Evolutionary conservation across 2,329 filamentous ascomycete species (phyloP).

Genomic region (Ophiostoma ips): DNA sequence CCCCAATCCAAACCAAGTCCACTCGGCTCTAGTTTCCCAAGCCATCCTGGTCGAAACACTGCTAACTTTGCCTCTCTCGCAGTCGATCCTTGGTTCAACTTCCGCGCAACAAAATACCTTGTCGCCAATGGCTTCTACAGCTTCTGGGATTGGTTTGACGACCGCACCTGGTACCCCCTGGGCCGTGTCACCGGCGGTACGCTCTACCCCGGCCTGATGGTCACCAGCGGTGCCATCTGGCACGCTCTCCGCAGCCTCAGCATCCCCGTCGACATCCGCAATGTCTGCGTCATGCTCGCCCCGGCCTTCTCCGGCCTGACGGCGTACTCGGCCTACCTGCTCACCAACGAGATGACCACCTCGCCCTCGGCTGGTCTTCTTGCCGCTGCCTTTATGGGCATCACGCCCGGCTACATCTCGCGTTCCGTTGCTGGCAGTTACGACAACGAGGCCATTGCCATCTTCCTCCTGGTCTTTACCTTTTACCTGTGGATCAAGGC

Average conservation of each 20-base stretch:
- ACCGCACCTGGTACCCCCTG: conserved; percentile 98
- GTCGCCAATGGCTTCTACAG: conserved; percentile 95
- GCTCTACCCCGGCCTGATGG: conserved; percentile 97
- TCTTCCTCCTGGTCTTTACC: conserved; percentile 95
- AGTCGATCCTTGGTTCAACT: conserved; percentile 99
- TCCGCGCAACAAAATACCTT: conserved; percentile 94
- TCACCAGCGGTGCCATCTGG: conserved; percentile 95
- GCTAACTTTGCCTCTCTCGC: conserved; percentile 14
- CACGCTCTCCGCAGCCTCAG: conserved; percentile 79
- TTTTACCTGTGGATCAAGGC: conserved; percentile 99
- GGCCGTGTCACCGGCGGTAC: conserved; percentile 97
- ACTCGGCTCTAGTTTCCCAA: not conserved
- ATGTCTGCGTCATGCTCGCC: conserved; percentile 93
- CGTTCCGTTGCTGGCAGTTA: conserved; percentile 96
- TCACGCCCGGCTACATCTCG: conserved; percentile 93
- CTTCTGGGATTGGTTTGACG: conserved; percentile 99
- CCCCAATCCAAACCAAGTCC: not conserved
- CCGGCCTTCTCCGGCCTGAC: conserved; percentile 91
- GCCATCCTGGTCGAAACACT: not conserved
- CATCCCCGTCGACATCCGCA: conserved; percentile 92
- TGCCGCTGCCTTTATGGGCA: conserved; percentile 92
- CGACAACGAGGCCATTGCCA: conserved; percentile 95
- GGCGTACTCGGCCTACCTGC: conserved; percentile 80
- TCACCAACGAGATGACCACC: conserved; percentile 95
- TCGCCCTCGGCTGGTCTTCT: conserved; percentile 89